Evolutionary conservation across 2,329 filamentous ascomycete species (phyloP), one percentile per base, ranked within the genome.

Genomic region (Piedraia hortae): DNA sequence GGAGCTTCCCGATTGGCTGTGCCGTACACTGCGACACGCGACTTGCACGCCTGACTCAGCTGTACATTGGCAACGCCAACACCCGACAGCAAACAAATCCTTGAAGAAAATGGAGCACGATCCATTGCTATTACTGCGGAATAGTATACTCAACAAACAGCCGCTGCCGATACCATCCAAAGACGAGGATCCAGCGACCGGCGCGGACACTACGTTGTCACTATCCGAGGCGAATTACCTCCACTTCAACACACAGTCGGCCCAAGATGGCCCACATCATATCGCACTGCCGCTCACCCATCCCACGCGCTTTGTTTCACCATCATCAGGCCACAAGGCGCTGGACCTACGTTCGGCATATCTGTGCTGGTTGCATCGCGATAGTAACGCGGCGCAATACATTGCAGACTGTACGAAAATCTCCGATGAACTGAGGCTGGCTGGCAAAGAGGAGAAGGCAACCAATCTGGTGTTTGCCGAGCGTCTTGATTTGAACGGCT

Each of bases 361-460:
- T 53, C 90, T 93, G 42, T 78, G 78, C 25, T 97, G 78, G 77
- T 57, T 74, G 38, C 88, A 91, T 49, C 77, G 78, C 45, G 82
- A 93, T 50, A 65, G 71, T 24, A 65, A 71, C 24, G 78, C 89
- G 33, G 72, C 74, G 6, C 77, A 89, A 36, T 93, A 93, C 56
- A 85, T 91, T 46, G 63, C 71, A 12, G 69, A 71, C 0, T 73
- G 75, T 8, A 67, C 72, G 36, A 58, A 66, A 33, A 56, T 93
- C 25, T 89, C 89, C 42, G 67, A 74, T 22, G 66, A 77, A 38
- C 54, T 91, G 12, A 29, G 34, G 14, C 22, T 28, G 14, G 36
- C 42, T 17, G 63, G 60, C 10, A 54, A 55, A 6, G 53, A 54
- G 10, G 67, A 67, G 25, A 63, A 64, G 33, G 74, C 91, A 12